phyloP scores from a whole-genome alignment of 805 yeast genomes.

The Yamadazyma kitorensis region DNA sequence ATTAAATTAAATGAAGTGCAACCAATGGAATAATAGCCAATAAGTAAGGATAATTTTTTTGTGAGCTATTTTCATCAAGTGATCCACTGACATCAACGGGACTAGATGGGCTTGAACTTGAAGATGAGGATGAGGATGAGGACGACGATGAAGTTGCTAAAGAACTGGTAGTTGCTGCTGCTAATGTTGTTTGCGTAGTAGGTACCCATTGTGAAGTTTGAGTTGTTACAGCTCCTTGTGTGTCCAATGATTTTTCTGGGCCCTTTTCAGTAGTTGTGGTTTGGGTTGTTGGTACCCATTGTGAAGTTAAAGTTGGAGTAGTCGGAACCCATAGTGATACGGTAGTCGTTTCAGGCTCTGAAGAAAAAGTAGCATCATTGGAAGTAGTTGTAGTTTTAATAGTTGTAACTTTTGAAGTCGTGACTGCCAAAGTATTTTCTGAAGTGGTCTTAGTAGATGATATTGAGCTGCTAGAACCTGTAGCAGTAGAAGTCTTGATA shows the following conservation, averaged over 20 bases:
- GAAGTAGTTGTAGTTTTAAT: conserved; percentile 1
- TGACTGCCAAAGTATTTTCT: not conserved
- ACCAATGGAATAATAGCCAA: not conserved
- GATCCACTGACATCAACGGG: conserved; percentile 1
- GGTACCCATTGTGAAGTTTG: conserved; percentile 3
- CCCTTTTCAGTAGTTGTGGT: not conserved
- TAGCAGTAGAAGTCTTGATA: not conserved
- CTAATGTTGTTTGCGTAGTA: not conserved
- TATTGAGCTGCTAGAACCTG: not conserved
- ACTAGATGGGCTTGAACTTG: not conserved
- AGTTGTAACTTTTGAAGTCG: conserved; percentile 3
- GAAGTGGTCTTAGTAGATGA: conserved; percentile 3
- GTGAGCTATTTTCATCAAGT: conserved; percentile 3
- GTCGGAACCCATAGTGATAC: too few relatives aligned
- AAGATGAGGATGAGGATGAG: not conserved
- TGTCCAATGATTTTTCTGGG: conserved; percentile 4
- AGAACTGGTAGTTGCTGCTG: conserved; percentile 2
- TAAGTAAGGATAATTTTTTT: not conserved
- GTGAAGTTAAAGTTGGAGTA: conserved; percentile 1
- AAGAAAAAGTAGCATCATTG: not conserved
- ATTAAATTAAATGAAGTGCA: conserved; percentile 2
- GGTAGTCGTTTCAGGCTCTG: too few relatives aligned
- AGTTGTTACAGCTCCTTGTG: too few relatives aligned
- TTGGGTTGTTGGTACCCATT: conserved; percentile 1
- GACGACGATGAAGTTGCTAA: not conserved